Evolutionary conservation across 2,329 filamentous ascomycete genomes (phyloP).

Genomic region (Colletotrichum sojae): DNA sequence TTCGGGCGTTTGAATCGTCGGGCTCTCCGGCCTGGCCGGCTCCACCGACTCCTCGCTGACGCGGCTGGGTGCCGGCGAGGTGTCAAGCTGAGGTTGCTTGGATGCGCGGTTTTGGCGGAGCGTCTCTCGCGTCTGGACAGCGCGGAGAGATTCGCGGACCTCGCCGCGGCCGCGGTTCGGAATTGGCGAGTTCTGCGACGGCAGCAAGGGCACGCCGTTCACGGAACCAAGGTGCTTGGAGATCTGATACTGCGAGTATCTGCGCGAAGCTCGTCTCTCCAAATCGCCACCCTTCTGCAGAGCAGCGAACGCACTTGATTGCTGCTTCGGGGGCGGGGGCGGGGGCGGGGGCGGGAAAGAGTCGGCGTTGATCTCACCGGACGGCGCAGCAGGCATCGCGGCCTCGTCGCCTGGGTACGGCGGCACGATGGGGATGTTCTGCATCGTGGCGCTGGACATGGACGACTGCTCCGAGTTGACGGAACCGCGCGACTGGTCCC

Average conservation of each 20-base stretch:
- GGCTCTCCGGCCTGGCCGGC: constrained; percentile 53
- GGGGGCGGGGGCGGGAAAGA: constrained; percentile 80
- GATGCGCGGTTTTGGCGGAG: constrained; percentile 65
- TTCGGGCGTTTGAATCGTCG: constrained; percentile 72
- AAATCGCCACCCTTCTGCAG: constrained; percentile 93
- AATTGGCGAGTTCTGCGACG: constrained; percentile 84
- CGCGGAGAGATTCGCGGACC: constrained; percentile 85
- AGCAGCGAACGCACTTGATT: constrained; percentile 91
- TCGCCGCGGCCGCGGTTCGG: constrained; percentile 87
- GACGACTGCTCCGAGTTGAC: constrained; percentile 74
- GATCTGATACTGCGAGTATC: constrained; percentile 97
- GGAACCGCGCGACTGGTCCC: constrained; percentile 68
- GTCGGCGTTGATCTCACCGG: constrained; percentile 70
- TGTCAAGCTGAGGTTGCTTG: constrained; percentile 62
- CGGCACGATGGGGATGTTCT: constrained; percentile 81
- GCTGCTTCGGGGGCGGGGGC: constrained; percentile 76
- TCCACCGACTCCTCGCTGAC: constrained; percentile 74
- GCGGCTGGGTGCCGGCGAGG: constrained; percentile 71
- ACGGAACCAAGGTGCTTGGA: constrained; percentile 91
- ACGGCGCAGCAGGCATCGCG: constrained; percentile 47
- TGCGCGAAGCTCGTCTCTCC: constrained; percentile 89
- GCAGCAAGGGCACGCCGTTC: constrained; percentile 88
- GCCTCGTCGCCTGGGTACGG: constrained; percentile 77
- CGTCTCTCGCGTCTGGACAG: constrained; percentile 69
- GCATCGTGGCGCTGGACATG: constrained; percentile 81